Conservation (phyloP, 2,329 filamentous ascomycete genomes). For the Fusarium nurragi region DNA sequence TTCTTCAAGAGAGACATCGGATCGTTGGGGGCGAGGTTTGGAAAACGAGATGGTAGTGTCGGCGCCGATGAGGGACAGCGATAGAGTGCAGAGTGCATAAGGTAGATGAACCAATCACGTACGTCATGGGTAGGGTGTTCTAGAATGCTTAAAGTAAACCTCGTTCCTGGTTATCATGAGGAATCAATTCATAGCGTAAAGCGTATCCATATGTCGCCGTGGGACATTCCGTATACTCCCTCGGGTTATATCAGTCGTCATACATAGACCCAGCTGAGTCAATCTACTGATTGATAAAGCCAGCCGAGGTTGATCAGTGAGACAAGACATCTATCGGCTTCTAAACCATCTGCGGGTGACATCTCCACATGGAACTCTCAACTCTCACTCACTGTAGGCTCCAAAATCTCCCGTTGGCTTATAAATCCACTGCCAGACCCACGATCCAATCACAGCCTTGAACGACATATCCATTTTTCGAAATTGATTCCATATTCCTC, state of each 20-base stretch:
- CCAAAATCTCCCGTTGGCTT: conserved; percentile 5
- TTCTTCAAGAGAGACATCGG: conserved; percentile 93
- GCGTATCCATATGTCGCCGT: neutral
- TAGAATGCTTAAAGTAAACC: neutral
- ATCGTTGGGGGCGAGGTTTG: conserved; percentile 77
- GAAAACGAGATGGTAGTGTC: conserved; percentile 64
- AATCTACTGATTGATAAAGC: conserved; percentile 34
- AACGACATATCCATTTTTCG: conserved; percentile 3
- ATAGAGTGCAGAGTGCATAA: conserved; percentile 10
- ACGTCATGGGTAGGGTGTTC: conserved; percentile 2
- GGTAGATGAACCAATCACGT: neutral
- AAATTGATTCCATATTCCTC: conserved; percentile 33
- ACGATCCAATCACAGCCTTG: conserved; percentile 19
- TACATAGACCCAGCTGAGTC: conserved; percentile 11
- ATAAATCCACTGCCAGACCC: conserved; percentile 13
- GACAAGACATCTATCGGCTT: conserved; percentile 18
- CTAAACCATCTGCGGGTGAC: conserved; percentile 3
- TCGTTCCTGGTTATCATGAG: conserved; percentile 29
- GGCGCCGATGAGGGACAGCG: conserved; percentile 42
- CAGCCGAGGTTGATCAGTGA: neutral
- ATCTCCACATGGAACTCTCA: conserved; percentile 7
- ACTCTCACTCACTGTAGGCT: neutral
- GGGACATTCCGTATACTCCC: neutral
- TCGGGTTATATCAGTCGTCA: neutral
- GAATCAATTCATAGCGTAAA: conserved; percentile 26